Conservation (phyloP, 108 stramenopile genomes). For the Cyclostephanos invisitatus region DNA sequence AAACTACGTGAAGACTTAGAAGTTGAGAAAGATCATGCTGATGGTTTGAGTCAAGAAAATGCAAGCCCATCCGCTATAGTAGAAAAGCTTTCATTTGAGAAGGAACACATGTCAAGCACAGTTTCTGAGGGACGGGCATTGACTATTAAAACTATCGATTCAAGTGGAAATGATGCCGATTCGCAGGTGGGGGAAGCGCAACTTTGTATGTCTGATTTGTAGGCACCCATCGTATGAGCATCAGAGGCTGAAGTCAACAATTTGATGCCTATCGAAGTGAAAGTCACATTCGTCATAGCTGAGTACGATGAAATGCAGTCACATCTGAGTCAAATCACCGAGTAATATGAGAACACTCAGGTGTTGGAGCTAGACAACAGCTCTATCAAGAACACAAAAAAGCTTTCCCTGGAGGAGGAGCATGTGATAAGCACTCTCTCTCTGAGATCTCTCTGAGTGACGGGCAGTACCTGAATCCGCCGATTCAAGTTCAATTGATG, state of each 20-base stretch:
- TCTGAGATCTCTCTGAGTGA: too few relatives aligned
- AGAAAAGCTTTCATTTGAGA: constrained; percentile 17
- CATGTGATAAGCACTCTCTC: constrained; percentile 18
- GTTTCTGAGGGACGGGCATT: constrained; percentile 22
- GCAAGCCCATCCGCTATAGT: constrained; percentile 3
- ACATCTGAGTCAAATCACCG: constrained; percentile 25
- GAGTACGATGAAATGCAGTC: constrained; percentile 40
- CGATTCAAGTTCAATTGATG: constrained; percentile 5
- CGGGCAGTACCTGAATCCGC: constrained; percentile 14
- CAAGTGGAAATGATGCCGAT: constrained; percentile 8
- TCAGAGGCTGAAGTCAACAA: constrained; percentile 26
- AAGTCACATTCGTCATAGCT: constrained; percentile 39
- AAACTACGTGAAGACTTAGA: constrained; percentile 31
- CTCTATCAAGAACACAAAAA: constrained; percentile 19
- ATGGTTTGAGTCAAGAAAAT: constrained; percentile 12
- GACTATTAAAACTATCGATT: neutral
- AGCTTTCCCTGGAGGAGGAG: constrained; percentile 27
- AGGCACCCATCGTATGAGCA: constrained; percentile 25
- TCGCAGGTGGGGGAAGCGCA: constrained; percentile 17
- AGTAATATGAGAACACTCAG: constrained; percentile 35
- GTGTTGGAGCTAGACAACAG: constrained; percentile 45
- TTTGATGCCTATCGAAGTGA: constrained; percentile 25
- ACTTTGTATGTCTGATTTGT: constrained; percentile 29
- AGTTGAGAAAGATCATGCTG: constrained; percentile 25
- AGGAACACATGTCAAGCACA: constrained; percentile 20